Conservation (phyloP, 805 yeast genomes). For the Saccharomycopsis vini region DNA sequence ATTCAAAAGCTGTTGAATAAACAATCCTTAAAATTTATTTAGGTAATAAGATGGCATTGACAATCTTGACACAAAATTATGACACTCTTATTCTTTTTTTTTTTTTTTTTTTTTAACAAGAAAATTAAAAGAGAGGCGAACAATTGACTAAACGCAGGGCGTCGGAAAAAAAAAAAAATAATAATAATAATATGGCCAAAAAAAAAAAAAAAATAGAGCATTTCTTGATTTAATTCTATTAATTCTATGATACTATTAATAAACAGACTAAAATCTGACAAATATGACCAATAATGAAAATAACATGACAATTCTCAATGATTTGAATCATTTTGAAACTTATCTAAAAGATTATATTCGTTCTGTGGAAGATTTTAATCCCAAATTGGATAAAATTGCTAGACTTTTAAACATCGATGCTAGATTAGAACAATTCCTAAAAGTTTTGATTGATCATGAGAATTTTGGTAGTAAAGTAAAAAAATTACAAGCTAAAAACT, state of each 20-base stretch:
- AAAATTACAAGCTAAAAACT: not conserved
- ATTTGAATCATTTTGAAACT: slow-evolving; percentile 11
- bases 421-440: slow-evolving; percentile 10
- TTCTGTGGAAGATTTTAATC: slow-evolving; percentile 17
- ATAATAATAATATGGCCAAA: too few species aligned
- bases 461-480: slow-evolving; percentile 13
- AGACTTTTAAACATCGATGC: slow-evolving; percentile 8
- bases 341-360: slow-evolving; percentile 9
- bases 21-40: too few species aligned
- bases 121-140: not conserved
- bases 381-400: slow-evolving; percentile 3
- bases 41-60: too few species aligned
- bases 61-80: too few species aligned
- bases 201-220: not conserved
- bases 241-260: too few species aligned
- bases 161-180: too few species aligned
- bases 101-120: too few species aligned
- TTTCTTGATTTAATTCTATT: too few species aligned
- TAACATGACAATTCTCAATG: slow-evolving; percentile 4
- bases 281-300: too few species aligned
- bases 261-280: too few species aligned
- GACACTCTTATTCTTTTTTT: too few species aligned
- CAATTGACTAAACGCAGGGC: not conserved
- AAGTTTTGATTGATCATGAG: slow-evolving; percentile 11
- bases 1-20: too few species aligned